Conservation (phyloP, 495 filamentous ascomycete species). For the Penicillium bovifimosum region DNA sequence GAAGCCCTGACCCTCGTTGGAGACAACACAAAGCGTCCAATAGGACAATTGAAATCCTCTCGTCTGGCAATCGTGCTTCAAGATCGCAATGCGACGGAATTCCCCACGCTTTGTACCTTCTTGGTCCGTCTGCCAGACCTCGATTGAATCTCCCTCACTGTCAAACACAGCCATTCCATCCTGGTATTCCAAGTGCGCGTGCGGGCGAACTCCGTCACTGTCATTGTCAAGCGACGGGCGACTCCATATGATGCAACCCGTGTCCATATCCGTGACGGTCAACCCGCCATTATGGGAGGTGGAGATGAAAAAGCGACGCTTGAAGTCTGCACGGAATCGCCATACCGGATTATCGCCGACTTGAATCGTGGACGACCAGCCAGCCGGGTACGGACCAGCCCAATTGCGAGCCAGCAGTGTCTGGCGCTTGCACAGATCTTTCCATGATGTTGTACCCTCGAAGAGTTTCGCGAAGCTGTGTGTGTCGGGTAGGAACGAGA, state of each 20-base stretch:
- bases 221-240: slow-evolving; percentile 31
- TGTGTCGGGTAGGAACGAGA: slow-evolving; percentile 17
- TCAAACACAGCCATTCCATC: slow-evolving; percentile 41
- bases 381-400: slow-evolving; percentile 22
- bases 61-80: slow-evolving; percentile 35
- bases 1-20: slow-evolving; percentile 34
- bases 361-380: slow-evolving; percentile 32
- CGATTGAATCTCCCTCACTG: slow-evolving; percentile 34
- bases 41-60: slow-evolving; percentile 39
- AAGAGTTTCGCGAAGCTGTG: slow-evolving; percentile 22
- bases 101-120: slow-evolving; percentile 30
- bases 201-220: slow-evolving; percentile 27
- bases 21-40: slow-evolving; percentile 38
- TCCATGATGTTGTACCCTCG: slow-evolving; percentile 29
- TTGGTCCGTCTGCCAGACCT: slow-evolving; percentile 34
- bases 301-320: slow-evolving; percentile 36
- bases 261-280: slow-evolving; percentile 39
- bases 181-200: slow-evolving; percentile 39
- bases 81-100: slow-evolving; percentile 32
- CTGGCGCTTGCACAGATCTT: slow-evolving; percentile 35
- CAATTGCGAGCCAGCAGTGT: slow-evolving; percentile 35
- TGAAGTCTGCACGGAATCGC: slow-evolving; percentile 38
- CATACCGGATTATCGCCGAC: slow-evolving; percentile 37
- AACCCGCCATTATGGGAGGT: slow-evolving; percentile 36
- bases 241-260: slow-evolving; percentile 30